Evolutionary conservation across 257 asterid species (phyloP).

Genomic region (Linaria vulgaris): DNA sequence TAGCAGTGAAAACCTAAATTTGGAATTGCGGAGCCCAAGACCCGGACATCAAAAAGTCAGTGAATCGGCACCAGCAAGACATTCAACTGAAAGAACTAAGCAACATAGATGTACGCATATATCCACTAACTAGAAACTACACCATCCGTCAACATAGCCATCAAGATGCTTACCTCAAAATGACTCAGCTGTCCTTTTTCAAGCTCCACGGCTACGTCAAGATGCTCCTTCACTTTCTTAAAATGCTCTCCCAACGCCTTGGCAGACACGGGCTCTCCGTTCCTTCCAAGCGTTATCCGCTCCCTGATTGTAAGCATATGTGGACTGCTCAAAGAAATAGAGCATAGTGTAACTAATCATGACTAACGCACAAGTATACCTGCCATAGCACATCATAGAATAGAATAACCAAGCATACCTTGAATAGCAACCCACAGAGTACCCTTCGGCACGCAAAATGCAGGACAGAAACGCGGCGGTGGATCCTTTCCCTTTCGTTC

Average conservation of each 20-base stretch:
- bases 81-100: conserved; percentile 14
- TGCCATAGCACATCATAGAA: conserved; percentile 19
- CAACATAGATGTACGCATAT: conserved; percentile 2
- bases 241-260: conserved; percentile 60
- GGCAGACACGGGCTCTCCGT: conserved; percentile 72
- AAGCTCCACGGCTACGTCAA: conserved; percentile 56
- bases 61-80: conserved; percentile 9
- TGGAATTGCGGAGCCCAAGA: conserved; percentile 18
- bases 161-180: conserved; percentile 66
- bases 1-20: conserved; percentile 81
- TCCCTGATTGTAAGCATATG: conserved; percentile 85
- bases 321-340: conserved; percentile 60
- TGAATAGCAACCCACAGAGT: conserved; percentile 88
- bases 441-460: conserved; percentile 84
- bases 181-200: conserved; percentile 78
- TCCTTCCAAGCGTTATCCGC: conserved; percentile 73
- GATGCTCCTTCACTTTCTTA: conserved; percentile 44
- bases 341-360: conserved; percentile 27
- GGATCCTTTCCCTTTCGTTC: conserved; percentile 98
- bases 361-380: no score
- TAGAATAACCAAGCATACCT: conserved; percentile 46
- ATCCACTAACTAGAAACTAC: conserved; percentile 9
- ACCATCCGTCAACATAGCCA: conserved; percentile 7
- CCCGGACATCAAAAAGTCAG: conserved; percentile 10
- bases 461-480: conserved; percentile 85